These are phyloP conservation scores for Moniliophthora roreri DNA, from an alignment of 1,284 basidiomycete species.

Conservation along the genomic window DNA sequence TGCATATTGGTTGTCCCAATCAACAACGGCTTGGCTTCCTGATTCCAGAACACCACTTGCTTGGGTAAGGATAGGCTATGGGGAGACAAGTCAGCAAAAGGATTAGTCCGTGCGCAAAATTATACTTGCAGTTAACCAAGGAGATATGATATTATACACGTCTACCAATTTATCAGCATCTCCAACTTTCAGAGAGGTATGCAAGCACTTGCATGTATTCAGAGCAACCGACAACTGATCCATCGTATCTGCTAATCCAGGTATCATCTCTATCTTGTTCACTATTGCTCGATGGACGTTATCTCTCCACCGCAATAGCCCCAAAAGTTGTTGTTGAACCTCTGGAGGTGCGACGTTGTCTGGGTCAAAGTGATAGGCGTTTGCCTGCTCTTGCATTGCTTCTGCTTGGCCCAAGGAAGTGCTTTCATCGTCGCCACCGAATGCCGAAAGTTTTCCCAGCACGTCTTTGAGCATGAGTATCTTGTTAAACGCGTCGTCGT, in stretches of 20 bases:
- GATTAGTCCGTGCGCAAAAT: not conserved
- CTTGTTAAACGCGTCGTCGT: constrained; percentile 34
- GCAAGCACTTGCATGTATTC: constrained; percentile 53
- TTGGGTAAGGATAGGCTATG: constrained; percentile 57
- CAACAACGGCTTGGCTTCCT: constrained; percentile 70
- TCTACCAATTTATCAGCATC: constrained; percentile 31
- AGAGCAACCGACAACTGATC: constrained; percentile 64
- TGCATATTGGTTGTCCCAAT: constrained; percentile 70
- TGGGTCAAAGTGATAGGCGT: constrained; percentile 57
- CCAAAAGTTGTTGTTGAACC: constrained; percentile 65
- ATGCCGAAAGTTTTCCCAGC: constrained; percentile 36
- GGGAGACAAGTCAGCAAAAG: constrained; percentile 4
- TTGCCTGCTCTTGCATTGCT: constrained; percentile 47
- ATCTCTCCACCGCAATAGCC: constrained; percentile 76
- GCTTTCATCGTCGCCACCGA: constrained; percentile 48
- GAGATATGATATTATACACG: constrained; percentile 73
- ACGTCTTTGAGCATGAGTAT: constrained; percentile 45
- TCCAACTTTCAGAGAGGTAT: constrained; percentile 1
- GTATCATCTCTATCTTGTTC: constrained; percentile 62
- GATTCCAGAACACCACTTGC: constrained; percentile 59
- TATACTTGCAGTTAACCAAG: constrained; percentile 50
- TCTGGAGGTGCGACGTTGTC: constrained; percentile 67
- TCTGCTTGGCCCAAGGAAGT: constrained; percentile 55
- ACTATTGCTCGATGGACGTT: constrained; percentile 49
- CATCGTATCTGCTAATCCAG: constrained; percentile 68